Conservation (phyloP, 108 stramenopile genomes). For the Nitzschia inconspicua region DNA sequence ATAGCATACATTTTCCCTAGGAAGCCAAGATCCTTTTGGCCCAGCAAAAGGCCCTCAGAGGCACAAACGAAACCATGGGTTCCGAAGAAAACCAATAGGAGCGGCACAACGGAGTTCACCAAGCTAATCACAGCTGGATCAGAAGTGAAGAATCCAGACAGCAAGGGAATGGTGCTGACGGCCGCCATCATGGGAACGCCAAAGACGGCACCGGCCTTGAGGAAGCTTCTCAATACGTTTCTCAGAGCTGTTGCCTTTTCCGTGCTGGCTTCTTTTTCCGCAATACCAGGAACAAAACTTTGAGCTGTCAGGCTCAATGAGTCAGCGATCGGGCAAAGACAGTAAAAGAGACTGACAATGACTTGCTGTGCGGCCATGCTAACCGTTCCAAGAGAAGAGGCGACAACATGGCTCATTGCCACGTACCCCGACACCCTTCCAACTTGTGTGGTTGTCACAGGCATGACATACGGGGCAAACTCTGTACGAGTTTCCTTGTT, state of each 20-base stretch:
- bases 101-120: conserved; percentile 63
- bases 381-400: conserved; percentile 60
- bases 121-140: conserved; percentile 58
- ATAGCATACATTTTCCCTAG: conserved; percentile 64
- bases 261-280: conserved; percentile 26
- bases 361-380: conserved; percentile 84
- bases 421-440: conserved; percentile 77
- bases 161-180: conserved; percentile 50
- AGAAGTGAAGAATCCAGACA: conserved; percentile 65
- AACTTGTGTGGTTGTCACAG: conserved; percentile 75
- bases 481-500: conserved; percentile 22
- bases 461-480: conserved; percentile 68
- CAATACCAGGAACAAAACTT: conserved; percentile 70
- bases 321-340: conserved; percentile 74
- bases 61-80: conserved; percentile 69
- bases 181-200: conserved; percentile 58
- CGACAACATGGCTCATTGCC: conserved; percentile 81
- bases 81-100: conserved; percentile 51
- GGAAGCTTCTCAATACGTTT: conserved; percentile 53
- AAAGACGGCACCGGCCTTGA: conserved; percentile 61
- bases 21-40: conserved; percentile 74
- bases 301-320: conserved; percentile 75
- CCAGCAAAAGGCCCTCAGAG: conserved; percentile 71
- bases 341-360: conserved; percentile 72
- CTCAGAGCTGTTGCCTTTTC: conserved; percentile 58